Conservation (phyloP, 257 asterid species). For the Solanum medicagineum region DNA sequence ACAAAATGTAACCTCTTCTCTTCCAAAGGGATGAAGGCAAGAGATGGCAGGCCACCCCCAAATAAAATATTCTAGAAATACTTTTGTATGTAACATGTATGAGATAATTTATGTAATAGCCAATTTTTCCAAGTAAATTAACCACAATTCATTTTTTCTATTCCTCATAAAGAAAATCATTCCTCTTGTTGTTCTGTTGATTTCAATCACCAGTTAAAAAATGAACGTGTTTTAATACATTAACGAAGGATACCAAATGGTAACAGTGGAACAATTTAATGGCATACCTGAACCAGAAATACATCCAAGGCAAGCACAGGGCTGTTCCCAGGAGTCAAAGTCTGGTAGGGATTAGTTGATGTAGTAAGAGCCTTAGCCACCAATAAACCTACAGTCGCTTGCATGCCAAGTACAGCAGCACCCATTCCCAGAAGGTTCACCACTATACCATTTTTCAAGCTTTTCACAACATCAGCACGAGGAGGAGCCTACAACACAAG, state of each 20-base stretch:
- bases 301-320: conserved; percentile 96
- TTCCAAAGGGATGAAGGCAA: neutral
- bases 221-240: neutral
- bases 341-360: conserved; percentile 84
- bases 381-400: conserved; percentile 86
- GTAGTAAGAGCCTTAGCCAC: conserved; percentile 98
- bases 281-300: conserved; percentile 89
- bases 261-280: neutral
- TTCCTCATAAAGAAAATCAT: neutral
- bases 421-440: conserved; percentile 88
- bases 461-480: conserved; percentile 84
- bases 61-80: neutral
- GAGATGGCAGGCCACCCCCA: neutral
- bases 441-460: conserved; percentile 69
- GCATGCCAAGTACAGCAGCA: conserved; percentile 92
- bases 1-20: neutral
- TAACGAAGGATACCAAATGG: neutral
- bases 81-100: neutral
- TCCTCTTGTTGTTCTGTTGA: neutral
- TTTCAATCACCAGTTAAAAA: neutral
- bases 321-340: conserved; percentile 49
- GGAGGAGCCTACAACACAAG: conserved; percentile 76
- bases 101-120: neutral
- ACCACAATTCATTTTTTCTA: neutral
- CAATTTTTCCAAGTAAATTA: neutral